Evolutionary conservation across 495 filamentous ascomycete species (phyloP).

Genomic region (Choiromyces venosus): DNA sequence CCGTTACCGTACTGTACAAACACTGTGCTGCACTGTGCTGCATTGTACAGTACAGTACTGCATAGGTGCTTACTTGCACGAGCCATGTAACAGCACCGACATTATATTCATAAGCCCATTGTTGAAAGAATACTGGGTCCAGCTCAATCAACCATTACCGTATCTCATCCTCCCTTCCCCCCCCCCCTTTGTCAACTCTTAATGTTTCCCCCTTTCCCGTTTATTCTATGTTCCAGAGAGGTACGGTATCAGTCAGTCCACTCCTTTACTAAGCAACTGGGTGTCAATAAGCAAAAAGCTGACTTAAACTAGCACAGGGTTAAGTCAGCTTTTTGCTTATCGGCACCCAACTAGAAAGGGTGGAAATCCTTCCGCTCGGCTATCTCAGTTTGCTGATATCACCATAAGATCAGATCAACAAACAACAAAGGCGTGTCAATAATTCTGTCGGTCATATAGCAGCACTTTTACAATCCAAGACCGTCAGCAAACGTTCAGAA

Average conservation of each 20-base stretch:
- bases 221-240: neutral
- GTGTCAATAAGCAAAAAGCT: too few relatives aligned
- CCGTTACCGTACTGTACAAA: too few relatives aligned
- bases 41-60: too few relatives aligned
- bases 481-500: neutral
- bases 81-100: too few relatives aligned
- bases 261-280: too few relatives aligned
- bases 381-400: neutral
- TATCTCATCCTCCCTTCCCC: neutral
- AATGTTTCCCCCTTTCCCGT: neutral
- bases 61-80: too few relatives aligned
- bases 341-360: too few relatives aligned
- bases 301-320: too few relatives aligned
- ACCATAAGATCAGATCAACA: neutral
- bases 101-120: neutral
- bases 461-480: neutral
- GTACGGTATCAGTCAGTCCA: neutral
- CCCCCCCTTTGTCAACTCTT: neutral
- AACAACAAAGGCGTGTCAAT: neutral
- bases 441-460: neutral
- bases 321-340: too few relatives aligned
- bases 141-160: neutral
- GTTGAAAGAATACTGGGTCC: neutral
- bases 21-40: too few relatives aligned
- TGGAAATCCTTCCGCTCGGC: neutral